These are phyloP conservation scores for Boletus subcaerulescens DNA, from an alignment of 768 basidiomycete species.

Conservation along the genomic window DNA sequence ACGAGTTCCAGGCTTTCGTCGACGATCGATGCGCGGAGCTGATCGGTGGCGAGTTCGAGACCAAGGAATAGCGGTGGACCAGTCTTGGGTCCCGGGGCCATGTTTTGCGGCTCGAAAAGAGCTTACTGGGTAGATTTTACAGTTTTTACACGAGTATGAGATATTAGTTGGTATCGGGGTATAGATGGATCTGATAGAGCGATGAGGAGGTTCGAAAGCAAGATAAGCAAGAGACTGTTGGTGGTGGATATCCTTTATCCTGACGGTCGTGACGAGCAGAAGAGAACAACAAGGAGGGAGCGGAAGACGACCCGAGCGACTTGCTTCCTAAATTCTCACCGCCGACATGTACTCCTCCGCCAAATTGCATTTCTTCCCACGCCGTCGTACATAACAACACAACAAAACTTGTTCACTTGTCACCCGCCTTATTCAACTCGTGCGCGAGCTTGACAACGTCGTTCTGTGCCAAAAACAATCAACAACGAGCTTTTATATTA, in stretches of 20 bases:
- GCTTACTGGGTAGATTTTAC: slow-evolving; percentile 1
- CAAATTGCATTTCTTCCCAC: slow-evolving; percentile 28
- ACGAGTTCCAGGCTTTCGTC: slow-evolving; percentile 81
- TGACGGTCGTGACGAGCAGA: slow-evolving; percentile 26
- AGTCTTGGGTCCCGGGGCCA: slow-evolving; percentile 38
- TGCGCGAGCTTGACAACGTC: slow-evolving; percentile 52
- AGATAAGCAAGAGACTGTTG: slow-evolving; percentile 2
- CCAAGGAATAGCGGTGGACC: slow-evolving; percentile 71
- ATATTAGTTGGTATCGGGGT: slow-evolving; percentile 31
- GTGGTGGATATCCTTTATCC: slow-evolving; percentile 16
- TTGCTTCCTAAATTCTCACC: slow-evolving; percentile 16
- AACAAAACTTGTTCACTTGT: slow-evolving; percentile 2
- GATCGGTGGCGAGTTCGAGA: slow-evolving; percentile 81
- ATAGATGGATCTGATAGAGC: slow-evolving; percentile 10
- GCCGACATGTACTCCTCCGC: slow-evolving; percentile 9
- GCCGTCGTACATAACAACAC: slow-evolving; percentile 13
- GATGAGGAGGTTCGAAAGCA: slow-evolving; percentile 12
- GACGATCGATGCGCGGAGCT: slow-evolving; percentile 77
- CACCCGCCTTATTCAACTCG: slow-evolving; percentile 44
- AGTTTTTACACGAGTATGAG: slow-evolving; percentile 5
- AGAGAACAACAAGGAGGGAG: slow-evolving; percentile 11
- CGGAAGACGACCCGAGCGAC: slow-evolving; percentile 12
- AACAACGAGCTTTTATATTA: background rate
- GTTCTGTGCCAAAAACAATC: slow-evolving; percentile 31
- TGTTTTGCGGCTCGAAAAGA: slow-evolving; percentile 13